Evolutionary conservation across 2,329 filamentous ascomycete genomes (phyloP).

Genomic region (Helotiales sp.): DNA sequence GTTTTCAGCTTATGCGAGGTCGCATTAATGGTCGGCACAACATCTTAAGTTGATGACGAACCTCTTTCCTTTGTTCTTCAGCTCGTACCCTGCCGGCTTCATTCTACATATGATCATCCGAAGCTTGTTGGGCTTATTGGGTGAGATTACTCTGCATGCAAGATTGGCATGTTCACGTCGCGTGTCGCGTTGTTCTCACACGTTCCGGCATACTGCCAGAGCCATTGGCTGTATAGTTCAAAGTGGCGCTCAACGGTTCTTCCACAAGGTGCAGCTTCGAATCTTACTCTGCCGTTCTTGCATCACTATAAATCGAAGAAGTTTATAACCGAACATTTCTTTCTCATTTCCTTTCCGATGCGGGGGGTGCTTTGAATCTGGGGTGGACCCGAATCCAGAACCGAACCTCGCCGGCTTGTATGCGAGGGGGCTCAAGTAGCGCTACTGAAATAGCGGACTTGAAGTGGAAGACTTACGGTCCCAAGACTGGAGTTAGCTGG

Average conservation of each 20-base stretch:
- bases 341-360: too few species aligned
- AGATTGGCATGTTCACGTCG: background rate
- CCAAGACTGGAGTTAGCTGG: too few species aligned
- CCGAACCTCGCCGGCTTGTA: too few species aligned
- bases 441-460: too few species aligned
- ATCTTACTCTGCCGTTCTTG: background rate
- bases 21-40: background rate
- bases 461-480: too few species aligned
- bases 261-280: background rate
- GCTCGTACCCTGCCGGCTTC: background rate
- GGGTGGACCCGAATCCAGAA: too few species aligned
- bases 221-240: background rate
- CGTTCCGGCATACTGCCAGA: background rate
- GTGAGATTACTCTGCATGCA: background rate
- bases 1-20: background rate
- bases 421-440: too few species aligned
- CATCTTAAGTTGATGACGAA: background rate
- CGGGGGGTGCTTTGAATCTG: too few species aligned
- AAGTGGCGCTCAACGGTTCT: background rate
- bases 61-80: background rate
- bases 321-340: too few species aligned
- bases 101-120: background rate
- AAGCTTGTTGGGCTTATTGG: background rate
- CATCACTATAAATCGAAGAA: too few species aligned
- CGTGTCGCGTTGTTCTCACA: background rate